Percentiles rank a stretch among this genome's conserved stretches.
phyloP scores from a whole-genome alignment of 306 rosid species.

The Lathyrus sativus region DNA sequence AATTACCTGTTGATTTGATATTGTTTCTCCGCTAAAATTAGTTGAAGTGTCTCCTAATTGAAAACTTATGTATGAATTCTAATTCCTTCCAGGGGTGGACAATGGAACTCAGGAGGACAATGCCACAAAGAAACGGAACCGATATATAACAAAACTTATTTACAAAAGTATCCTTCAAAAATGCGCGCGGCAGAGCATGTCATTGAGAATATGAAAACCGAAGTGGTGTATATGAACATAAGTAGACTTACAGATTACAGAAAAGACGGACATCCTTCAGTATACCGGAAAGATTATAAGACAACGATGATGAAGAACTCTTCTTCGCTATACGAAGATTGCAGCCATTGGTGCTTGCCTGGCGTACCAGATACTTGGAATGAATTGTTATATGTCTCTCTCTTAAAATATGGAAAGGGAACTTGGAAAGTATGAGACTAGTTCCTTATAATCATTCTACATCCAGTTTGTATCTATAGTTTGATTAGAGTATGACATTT shows the following conservation, averaged over 20 bases:
- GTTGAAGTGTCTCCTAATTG: no score
- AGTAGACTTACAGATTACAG: slow-evolving; percentile 84
- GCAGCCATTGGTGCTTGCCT: slow-evolving; percentile 75
- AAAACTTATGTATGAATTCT: not conserved
- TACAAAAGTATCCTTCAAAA: slow-evolving; percentile 71
- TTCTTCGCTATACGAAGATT: slow-evolving; percentile 50
- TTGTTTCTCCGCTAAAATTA: no score
- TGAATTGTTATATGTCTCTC: slow-evolving; percentile 47
- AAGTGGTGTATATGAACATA: slow-evolving; percentile 73
- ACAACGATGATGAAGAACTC: slow-evolving; percentile 37
- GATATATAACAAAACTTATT: slow-evolving; percentile 53
- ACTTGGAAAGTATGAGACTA: slow-evolving; percentile 37
- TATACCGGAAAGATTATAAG: slow-evolving; percentile 56
- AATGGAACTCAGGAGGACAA: slow-evolving; percentile 95
- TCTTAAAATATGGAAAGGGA: slow-evolving; percentile 45
- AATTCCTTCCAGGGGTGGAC: slow-evolving; percentile 76
- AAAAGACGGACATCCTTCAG: slow-evolving; percentile 90
- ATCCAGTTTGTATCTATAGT: slow-evolving; percentile 15
- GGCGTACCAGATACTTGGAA: slow-evolving; percentile 70
- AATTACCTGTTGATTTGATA: not conserved
- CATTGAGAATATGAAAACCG: slow-evolving; percentile 64
- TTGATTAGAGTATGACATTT: slow-evolving; percentile 9
- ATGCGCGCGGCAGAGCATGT: slow-evolving; percentile 84
- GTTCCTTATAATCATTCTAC: not conserved
- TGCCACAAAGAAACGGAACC: slow-evolving; percentile 83